Conservation (phyloP, 2,329 filamentous ascomycete species). For the Aspergillus neoniger region DNA sequence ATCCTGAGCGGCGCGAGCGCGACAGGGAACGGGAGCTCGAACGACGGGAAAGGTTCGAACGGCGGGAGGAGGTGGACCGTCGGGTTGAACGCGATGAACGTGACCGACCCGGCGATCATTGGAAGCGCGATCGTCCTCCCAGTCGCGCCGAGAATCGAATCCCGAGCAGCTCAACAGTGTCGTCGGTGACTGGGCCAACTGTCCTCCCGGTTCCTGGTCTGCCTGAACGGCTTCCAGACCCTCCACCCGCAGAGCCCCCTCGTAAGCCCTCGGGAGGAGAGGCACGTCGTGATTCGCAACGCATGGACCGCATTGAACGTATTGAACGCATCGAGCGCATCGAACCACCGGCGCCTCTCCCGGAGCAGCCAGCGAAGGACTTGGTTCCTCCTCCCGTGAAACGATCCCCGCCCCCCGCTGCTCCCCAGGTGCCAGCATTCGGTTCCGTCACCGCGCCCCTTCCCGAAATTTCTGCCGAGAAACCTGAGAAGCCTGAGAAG, state of each 20-base stretch:
- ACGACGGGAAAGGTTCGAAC: slow-evolving; percentile 33
- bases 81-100: slow-evolving; percentile 33
- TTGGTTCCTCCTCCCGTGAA: slow-evolving; percentile 26
- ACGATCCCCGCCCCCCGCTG: slow-evolving; percentile 41
- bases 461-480: slow-evolving; percentile 24
- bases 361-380: slow-evolving; percentile 31
- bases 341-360: slow-evolving; percentile 28
- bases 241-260: slow-evolving; percentile 22
- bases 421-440: slow-evolving; percentile 47
- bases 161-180: slow-evolving; percentile 27
- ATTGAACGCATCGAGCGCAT: slow-evolving; percentile 23
- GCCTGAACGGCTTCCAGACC: slow-evolving; percentile 30
- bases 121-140: slow-evolving; percentile 45
- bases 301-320: background rate
- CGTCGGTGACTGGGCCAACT: slow-evolving; percentile 16
- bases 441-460: slow-evolving; percentile 39
- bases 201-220: slow-evolving; percentile 16
- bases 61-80: slow-evolving; percentile 34
- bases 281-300: slow-evolving; percentile 31
- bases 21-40: slow-evolving; percentile 32
- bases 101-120: slow-evolving; percentile 36
- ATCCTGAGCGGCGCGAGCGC: slow-evolving; percentile 36
- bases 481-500: slow-evolving; percentile 29
- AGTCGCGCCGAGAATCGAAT: slow-evolving; percentile 34
- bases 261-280: slow-evolving; percentile 33